Evolutionary conservation across 495 filamentous ascomycete genomes (phyloP).

Genomic region (Penicillium pulvis): DNA sequence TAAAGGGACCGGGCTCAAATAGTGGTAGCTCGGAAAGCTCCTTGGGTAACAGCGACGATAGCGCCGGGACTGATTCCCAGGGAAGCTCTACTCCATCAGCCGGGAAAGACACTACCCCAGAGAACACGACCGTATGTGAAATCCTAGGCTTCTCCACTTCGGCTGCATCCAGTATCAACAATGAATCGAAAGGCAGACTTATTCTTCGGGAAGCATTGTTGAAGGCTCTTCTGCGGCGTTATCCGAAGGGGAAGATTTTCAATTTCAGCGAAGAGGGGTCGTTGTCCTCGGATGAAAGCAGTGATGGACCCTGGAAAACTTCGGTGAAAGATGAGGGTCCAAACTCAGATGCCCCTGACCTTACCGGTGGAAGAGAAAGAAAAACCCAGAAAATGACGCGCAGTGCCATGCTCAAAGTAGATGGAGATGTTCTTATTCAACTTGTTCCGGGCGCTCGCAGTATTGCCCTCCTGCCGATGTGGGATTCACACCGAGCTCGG

Average conservation of each 20-base stretch:
- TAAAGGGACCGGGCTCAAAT: too few species aligned
- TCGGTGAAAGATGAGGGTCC: not conserved
- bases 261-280: not conserved
- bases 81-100: too few species aligned
- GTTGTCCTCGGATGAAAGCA: not conserved
- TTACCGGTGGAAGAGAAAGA: not conserved
- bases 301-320: not conserved
- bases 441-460: constrained; percentile 23
- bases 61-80: not conserved
- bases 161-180: constrained; percentile 12
- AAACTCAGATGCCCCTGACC: too few species aligned
- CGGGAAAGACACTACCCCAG: not conserved
- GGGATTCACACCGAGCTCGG: constrained; percentile 56
- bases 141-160: constrained; percentile 20
- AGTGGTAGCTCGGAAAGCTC: too few species aligned
- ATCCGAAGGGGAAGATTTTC: constrained; percentile 20
- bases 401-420: constrained; percentile 12
- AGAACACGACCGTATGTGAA: not conserved
- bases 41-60: not conserved
- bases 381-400: constrained; percentile 19
- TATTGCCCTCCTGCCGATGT: constrained; percentile 49
- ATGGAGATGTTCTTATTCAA: constrained; percentile 24
- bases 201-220: constrained; percentile 16
- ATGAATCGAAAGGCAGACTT: not conserved
- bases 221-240: constrained; percentile 9